A percentile compares a stretch with the other conserved stretches of the same genome.
These are phyloP conservation scores for Apostasia shenzhenica DNA, from an alignment of 106 monocot genomes.

Conservation along the genomic window DNA sequence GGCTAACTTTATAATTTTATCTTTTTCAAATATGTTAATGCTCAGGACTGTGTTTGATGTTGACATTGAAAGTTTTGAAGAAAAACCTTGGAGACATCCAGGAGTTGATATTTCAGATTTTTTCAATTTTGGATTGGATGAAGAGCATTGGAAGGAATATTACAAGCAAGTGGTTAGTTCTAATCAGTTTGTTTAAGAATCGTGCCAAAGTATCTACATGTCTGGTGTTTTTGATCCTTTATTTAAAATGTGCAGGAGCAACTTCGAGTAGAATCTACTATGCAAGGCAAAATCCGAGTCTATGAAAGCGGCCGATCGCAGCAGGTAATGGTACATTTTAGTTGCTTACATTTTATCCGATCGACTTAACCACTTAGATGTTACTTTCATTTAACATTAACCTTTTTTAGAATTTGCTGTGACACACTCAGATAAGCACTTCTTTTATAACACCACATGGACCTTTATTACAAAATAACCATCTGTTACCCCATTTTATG, in stretches of 20 bases:
- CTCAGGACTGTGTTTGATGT: constrained; percentile 94
- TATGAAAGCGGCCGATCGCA: constrained; percentile 93
- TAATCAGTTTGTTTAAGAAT: not conserved
- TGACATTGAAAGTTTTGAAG: constrained; percentile 89
- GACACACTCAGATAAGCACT: not conserved
- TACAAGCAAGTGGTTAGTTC: constrained; percentile 69
- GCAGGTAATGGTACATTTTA: constrained; percentile 32
- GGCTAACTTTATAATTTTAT: no score
- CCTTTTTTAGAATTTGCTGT: not conserved
- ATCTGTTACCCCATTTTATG: not conserved
- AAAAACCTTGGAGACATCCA: constrained; percentile 88
- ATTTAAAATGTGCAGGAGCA: constrained; percentile 51
- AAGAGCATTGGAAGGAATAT: constrained; percentile 84
- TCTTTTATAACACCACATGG: not conserved
- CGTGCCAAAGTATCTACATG: not conserved
- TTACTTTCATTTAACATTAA: not conserved
- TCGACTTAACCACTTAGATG: not conserved
- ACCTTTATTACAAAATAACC: not conserved
- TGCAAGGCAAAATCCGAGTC: constrained; percentile 97
- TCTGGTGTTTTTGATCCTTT: not conserved
- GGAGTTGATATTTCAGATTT: constrained; percentile 86
- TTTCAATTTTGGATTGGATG: constrained; percentile 93
- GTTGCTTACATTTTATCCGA: not conserved
- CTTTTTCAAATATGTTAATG: not conserved
- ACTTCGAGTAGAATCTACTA: constrained; percentile 87